Evolutionary conservation across 192 early-diverging fungal species (phyloP), one percentile per base, ranked within the genome.

Genomic region (Entomortierella lignicola): DNA sequence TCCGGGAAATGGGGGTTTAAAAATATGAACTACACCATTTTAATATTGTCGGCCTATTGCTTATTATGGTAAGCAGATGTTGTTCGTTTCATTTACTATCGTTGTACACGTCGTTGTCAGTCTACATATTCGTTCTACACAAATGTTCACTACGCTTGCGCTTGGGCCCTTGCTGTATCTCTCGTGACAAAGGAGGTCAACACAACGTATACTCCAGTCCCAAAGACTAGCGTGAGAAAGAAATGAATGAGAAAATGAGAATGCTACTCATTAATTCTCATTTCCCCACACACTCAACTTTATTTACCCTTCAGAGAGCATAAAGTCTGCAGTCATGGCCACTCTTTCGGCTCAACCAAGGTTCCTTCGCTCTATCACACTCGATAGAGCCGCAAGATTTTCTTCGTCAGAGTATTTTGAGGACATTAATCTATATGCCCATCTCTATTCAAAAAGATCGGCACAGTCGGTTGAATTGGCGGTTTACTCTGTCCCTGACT

Each of bases 331-430:
- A 47, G 21, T 37, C 17, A 44, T 79, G 75, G 63, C 75, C 0
- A 66, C 67, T 11, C 56, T 79, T 18, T 55, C 69, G 0, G 68
- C 71, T 1, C 63, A 77, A 15, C 86, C 88, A 2, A 73, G 87
- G 21, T 63, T 86, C 21, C 66, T 85, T 25, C 90, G 92, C 1
- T 81, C 79, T 48, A 93, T 99, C 44, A 96, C 94, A 8, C 69
- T 92, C 56, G 85, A 88, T 51, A 87, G 96, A 2, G 81, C 95
- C 12, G 71, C 83, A 26, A 95, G 91, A 52, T 98, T 96, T 63
- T 71, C 90, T n/a, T 66, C 86, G 39, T 11, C 57, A 10, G 73
- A 77, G 20, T 72, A 70, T 42, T 90, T 79, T 51, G 51, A 68
- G 2, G 81, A 88, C 42, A 81, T 92, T 23, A 85, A 89, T 64